These are phyloP conservation scores for Suhomyces coccinellae DNA, from an alignment of 1,139 yeast species.

Conservation along the genomic window DNA sequence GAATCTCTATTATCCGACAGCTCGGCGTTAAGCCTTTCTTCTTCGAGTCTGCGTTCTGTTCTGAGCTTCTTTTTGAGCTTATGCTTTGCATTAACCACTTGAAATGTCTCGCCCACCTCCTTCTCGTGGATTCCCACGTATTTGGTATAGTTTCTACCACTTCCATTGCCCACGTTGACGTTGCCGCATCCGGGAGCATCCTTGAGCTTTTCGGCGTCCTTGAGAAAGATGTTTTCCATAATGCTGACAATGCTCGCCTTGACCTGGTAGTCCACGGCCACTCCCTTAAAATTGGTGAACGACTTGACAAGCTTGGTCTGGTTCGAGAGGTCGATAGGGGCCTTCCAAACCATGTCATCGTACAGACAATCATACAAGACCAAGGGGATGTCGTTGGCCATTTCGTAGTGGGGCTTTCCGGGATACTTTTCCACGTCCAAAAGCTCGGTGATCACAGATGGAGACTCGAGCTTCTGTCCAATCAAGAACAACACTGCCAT, in stretches of 20 bases:
- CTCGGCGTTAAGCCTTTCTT: neutral
- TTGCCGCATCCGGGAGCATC: constrained; percentile 29
- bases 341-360: constrained; percentile 67
- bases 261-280: constrained; percentile 36
- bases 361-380: constrained; percentile 86
- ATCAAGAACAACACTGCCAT: constrained; percentile 76
- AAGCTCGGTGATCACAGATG: constrained; percentile 56
- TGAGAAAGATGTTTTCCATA: constrained; percentile 27
- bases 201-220: constrained; percentile 21
- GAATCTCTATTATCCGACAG: neutral
- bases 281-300: constrained; percentile 32
- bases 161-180: constrained; percentile 71
- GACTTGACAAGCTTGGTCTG: constrained; percentile 23
- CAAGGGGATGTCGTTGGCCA: constrained; percentile 92
- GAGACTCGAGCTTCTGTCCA: constrained; percentile 74
- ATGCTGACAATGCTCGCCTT: constrained; percentile 36
- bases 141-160: constrained; percentile 53
- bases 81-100: constrained; percentile 67
- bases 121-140: constrained; percentile 64
- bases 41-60: constrained; percentile 4
- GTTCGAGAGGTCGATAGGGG: constrained; percentile 18
- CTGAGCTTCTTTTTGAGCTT: constrained; percentile 40
- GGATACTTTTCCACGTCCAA: constrained; percentile 61
- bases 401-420: constrained; percentile 75
- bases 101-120: constrained; percentile 60